These are phyloP conservation scores for Plantago lanceolata DNA, from an alignment of 305 asterid species.

Conservation along the genomic window DNA sequence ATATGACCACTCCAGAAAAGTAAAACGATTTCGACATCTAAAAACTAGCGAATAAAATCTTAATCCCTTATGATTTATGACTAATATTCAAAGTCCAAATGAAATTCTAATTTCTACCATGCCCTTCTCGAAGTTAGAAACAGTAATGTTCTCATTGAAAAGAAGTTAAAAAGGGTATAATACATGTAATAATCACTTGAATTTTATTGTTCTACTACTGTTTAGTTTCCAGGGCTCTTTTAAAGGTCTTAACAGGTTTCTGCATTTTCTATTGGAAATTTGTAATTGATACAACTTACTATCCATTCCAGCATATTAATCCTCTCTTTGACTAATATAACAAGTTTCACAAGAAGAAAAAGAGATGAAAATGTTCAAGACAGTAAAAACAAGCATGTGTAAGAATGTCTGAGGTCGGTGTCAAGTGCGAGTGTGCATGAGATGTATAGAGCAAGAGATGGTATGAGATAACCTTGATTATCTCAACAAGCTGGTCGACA, in stretches of 20 bases:
- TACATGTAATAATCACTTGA: background rate
- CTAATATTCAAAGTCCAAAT: background rate
- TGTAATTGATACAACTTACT: background rate
- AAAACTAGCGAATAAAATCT: too few relatives aligned
- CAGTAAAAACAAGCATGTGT: background rate
- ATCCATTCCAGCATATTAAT: background rate
- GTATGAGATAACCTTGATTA: constrained; percentile 66
- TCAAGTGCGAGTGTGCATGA: background rate
- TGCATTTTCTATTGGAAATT: background rate
- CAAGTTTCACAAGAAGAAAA: background rate
- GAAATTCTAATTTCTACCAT: constrained; percentile 1
- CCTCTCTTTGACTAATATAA: background rate
- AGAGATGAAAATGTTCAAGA: background rate
- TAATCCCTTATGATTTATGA: too few relatives aligned
- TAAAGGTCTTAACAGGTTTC: background rate
- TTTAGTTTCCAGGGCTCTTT: background rate
- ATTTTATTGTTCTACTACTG: background rate
- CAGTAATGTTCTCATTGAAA: background rate
- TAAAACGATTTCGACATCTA: background rate
- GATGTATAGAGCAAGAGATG: constrained; percentile 11
- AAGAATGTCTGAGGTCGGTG: too few relatives aligned
- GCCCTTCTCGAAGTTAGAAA: background rate
- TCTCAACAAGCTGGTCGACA: constrained; percentile 75
- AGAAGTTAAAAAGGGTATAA: background rate
- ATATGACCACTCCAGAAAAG: background rate